Base-by-base conservation (phyloP, 768 basidiomycete species). In the Leucocoprinus sp. region DNA sequence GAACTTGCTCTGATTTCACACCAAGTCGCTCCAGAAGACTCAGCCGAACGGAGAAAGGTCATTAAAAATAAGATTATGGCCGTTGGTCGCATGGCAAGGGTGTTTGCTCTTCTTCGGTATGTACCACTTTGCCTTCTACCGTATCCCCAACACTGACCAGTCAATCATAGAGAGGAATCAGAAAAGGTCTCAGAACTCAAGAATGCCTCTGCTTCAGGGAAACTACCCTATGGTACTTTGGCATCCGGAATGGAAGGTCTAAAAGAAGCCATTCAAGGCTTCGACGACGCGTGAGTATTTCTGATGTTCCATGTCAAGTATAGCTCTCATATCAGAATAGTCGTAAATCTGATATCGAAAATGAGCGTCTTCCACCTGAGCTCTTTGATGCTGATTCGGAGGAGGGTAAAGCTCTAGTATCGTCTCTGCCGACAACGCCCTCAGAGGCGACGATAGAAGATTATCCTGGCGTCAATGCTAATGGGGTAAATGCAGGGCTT, bases 31-130 rank as follows among this genome's bases (percentile, higher is more conserved):
- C 69, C 71, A 22, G 62, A 64, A 14, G 82, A 84, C 18, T 60
- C 71, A 1, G 60, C 68, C 4, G 91, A 95, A 61, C 82, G 92
- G 45, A 75, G 91, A 57, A 85, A 88, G 60, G 72, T 88, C 50
- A 96, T 99, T 74, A 96, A 93, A 70, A 95, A 88, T 72, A 99
- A 98, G 75, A 98, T 99, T 52, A 78, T 97, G 67, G 93, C 93
- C 41, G 92, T 99, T 29, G 96, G 95, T 26, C 75, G 93, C 52
- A 93, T 99, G 88, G 84, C 93, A 9, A 75, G 93, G 36, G 92
- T 99, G 22, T 98, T 99, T 66, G 87, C 93, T 3, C 73, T 99
- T 26, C 80, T 99, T 48, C 86, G 93, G 91, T 95, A 47, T 49
- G 84, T 68, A 15, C 12, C 18, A 18, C 8, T 12, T 31, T 28